Evolutionary conservation across 345 rosid species (phyloP).

Genomic region (Aethionema arabicum): DNA sequence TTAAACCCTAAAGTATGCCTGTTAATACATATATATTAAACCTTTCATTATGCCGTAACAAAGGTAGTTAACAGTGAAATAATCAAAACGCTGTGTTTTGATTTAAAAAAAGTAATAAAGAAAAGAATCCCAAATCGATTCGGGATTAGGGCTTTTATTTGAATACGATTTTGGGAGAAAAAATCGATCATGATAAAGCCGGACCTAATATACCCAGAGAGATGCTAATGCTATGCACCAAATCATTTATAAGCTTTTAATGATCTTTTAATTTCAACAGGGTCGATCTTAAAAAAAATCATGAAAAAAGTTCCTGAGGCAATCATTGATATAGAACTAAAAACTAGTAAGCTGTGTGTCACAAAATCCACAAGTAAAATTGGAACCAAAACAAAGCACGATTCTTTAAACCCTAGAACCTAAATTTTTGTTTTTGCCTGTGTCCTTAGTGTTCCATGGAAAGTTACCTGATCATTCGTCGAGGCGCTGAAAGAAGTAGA

Average conservation of each 20-base stretch:
- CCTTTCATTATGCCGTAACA: no score
- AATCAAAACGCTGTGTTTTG: no score
- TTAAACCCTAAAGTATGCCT: no score
- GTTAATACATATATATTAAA: no score
- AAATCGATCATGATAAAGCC: not conserved
- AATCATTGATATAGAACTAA: not conserved
- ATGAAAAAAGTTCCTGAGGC: not conserved
- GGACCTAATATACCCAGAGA: not conserved
- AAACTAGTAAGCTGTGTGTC: not conserved
- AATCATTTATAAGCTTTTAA: not conserved
- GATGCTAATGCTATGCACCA: not conserved
- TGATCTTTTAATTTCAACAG: not conserved
- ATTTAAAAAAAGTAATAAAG: no score
- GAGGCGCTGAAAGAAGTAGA: slow-evolving; percentile 91
- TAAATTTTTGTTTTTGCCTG: slow-evolving; percentile 12
- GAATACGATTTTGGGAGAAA: no score
- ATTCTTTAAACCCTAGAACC: slow-evolving; percentile 22
- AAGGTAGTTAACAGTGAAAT: no score
- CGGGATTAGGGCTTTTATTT: no score
- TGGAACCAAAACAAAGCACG: slow-evolving; percentile 22
- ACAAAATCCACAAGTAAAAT: slow-evolving; percentile 4
- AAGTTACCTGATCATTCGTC: slow-evolving; percentile 39
- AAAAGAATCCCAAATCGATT: no score
- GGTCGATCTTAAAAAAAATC: slow-evolving; percentile 6
- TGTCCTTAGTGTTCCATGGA: not conserved